phyloP scores from a whole-genome alignment of 257 asterid species.

The Vinca minor region DNA sequence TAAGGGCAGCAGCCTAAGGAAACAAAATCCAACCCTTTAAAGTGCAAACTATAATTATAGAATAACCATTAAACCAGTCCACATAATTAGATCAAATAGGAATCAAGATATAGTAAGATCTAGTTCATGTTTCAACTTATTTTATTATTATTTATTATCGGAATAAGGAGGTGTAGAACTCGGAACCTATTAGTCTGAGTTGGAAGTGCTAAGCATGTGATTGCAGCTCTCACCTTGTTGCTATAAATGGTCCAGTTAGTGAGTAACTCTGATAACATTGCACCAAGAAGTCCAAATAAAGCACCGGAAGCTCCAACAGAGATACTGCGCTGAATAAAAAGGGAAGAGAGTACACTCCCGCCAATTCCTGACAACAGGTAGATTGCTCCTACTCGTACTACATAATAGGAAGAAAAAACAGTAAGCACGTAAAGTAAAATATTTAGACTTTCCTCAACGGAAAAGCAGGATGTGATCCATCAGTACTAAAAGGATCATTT shows the following conservation, averaged over 20 bases:
- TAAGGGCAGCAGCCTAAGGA: slow-evolving; percentile 66
- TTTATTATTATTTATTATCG: no score
- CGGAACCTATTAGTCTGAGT: no score
- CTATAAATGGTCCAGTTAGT: slow-evolving; percentile 94
- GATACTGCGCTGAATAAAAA: slow-evolving; percentile 66
- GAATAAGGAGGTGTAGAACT: no score
- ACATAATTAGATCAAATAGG: no score
- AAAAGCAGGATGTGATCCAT: background rate
- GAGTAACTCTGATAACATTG: slow-evolving; percentile 84
- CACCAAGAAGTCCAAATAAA: slow-evolving; percentile 97
- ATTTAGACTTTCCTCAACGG: background rate
- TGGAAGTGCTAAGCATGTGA: background rate
- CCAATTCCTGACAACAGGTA: slow-evolving; percentile 82
- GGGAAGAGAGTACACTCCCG: slow-evolving; percentile 74
- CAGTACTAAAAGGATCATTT: background rate
- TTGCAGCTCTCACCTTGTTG: slow-evolving; percentile 52
- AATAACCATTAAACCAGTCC: no score
- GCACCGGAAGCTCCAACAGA: slow-evolving; percentile 99
- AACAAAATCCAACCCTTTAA: background rate
- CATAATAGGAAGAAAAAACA: slow-evolving; percentile 10
- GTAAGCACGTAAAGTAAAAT: background rate
- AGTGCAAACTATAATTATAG: no score
- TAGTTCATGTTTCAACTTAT: no score
- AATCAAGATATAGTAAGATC: no score
- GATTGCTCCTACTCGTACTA: slow-evolving; percentile 74